These are phyloP conservation scores for Microbotryum lychnidis-dioicae DNA, from an alignment of 1,284 basidiomycete genomes.

Conservation along the genomic window DNA sequence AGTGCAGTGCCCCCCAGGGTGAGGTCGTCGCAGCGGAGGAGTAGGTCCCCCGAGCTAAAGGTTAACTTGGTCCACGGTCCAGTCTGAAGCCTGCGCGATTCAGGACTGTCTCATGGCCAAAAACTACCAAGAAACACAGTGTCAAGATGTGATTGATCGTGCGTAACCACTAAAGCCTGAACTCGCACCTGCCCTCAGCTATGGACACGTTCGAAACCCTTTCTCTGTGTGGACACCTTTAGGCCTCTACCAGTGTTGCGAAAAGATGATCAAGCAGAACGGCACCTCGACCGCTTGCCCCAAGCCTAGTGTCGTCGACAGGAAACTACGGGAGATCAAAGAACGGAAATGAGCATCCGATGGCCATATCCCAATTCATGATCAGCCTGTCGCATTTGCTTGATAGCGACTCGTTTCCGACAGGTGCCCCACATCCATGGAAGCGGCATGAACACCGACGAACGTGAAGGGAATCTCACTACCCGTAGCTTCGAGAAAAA, in stretches of 20 bases:
- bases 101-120: conserved; percentile 13
- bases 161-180: no score
- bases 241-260: conserved; percentile 7
- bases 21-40: not conserved
- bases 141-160: conserved; percentile 1
- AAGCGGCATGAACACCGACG: not conserved
- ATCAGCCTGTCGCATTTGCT: no score
- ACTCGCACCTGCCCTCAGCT: no score
- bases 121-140: conserved; percentile 4
- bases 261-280: not conserved
- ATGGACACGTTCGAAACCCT: no score
- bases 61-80: not conserved
- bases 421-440: no score
- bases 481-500: no score
- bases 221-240: no score
- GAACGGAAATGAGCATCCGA: not conserved
- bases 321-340: conserved; percentile 8
- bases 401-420: no score
- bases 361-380: no score
- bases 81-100: conserved; percentile 29
- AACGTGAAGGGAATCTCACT: no score
- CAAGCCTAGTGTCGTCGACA: conserved; percentile 1
- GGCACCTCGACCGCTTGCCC: not conserved
- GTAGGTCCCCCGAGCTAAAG: no score
- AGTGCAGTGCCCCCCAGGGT: not conserved